A percentile compares a stretch with the other conserved stretches of the same genome.
These are phyloP conservation scores for Talaromyces ruber DNA, from an alignment of 495 filamentous ascomycete species.

Conservation along the genomic window DNA sequence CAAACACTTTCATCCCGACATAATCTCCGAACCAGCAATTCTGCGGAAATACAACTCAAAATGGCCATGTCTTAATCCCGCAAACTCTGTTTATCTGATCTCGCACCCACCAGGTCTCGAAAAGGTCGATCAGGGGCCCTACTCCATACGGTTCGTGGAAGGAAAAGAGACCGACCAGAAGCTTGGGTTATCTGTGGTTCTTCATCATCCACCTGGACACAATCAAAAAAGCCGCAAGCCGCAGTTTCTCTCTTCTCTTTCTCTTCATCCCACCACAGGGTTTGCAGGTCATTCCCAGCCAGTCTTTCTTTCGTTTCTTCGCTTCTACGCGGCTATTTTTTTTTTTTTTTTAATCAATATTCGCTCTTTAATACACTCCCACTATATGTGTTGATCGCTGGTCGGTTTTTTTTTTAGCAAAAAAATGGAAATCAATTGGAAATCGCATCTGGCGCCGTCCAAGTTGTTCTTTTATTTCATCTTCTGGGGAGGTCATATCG, in stretches of 20 bases:
- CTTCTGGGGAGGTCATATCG: conserved; percentile 80
- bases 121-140: background rate
- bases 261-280: background rate
- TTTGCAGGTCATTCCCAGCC: conserved; percentile 1
- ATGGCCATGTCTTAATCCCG: background rate
- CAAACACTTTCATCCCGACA: background rate
- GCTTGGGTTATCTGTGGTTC: background rate
- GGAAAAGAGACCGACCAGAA: background rate
- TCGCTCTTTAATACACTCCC: background rate
- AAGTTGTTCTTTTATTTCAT: conserved; percentile 75
- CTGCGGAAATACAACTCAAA: background rate
- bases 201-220: background rate
- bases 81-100: background rate
- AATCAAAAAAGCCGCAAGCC: background rate
- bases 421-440: conserved; percentile 16
- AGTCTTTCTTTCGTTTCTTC: background rate
- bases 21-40: background rate
- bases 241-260: background rate
- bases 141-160: background rate
- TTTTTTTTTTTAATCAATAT: too few relatives aligned
- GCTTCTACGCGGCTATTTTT: background rate
- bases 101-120: background rate
- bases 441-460: conserved; percentile 52
- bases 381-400: conserved; percentile 3
- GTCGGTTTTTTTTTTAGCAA: conserved; percentile 1